Base-by-base conservation (phyloP, 768 basidiomycete species). In the Rickenella mellea region DNA sequence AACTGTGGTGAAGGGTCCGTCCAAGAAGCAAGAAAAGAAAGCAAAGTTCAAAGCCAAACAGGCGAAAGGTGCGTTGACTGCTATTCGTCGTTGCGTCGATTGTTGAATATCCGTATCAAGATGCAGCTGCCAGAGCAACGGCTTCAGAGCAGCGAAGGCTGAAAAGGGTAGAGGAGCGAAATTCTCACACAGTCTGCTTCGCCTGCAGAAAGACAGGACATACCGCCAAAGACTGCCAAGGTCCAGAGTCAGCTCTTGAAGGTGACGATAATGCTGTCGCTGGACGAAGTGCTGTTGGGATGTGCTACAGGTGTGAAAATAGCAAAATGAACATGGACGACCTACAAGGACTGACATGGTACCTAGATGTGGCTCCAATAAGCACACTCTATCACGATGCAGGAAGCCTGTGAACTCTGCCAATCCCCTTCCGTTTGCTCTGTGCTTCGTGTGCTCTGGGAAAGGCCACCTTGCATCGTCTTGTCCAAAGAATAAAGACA, bases 191-290 rank as follows among this genome's bases (percentile, higher is more conserved):
- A 1, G 78, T 74, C 5, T 96, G 92, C 56, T 93, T 91, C 59
- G 84, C 83, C 2, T 97, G 92, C 64, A 74, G 92, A 40, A 69
- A 79, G 53, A 76, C 70, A 47, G 92, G 92, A 0, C 92, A 97
- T 54, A 68, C 82, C 2, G 90, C 90, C 3, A 79, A 70, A 56
- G 76, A 90, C 43, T 97, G 92, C 55, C n/a, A n/a, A n/a, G n/a
- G n/a, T n/a, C 83, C 85, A 0, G 74, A 65, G 12, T 58, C 62
- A 6, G 48, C 63, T 9, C 43, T 53, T 26, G 52, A 61, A 24
- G 53, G 31, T n/a, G 33, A 11, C 11, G 45, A 46, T 27, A 50
- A 61, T 43, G 52, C 44, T 40, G 47, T 52, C 39, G 48, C 57
- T 46, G 48, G 51, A 43, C 8, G 43, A 48, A 56, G 53, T 40